Percentiles rank a stretch among this genome's conserved stretches.
Evolutionary conservation across 225 moss, liverwort and hornwort species (phyloP).

Genomic region (Pseudoscleropodium purum): DNA sequence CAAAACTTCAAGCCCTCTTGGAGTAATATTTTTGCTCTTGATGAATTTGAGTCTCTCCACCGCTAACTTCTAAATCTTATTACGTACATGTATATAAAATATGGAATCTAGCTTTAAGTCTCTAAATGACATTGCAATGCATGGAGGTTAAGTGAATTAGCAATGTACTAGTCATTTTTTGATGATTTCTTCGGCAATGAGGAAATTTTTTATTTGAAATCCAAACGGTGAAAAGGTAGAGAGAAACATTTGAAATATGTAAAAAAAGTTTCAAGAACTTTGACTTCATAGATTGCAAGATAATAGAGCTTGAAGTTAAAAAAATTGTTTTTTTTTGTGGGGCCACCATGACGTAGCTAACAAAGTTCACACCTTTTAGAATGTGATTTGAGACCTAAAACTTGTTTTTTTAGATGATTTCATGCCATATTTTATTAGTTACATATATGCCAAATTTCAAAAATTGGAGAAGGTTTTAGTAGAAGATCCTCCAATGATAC

Average conservation of each 20-base stretch:
- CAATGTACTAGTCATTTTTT: background rate
- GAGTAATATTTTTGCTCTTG: background rate
- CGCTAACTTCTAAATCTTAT: background rate
- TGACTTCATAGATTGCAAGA: background rate
- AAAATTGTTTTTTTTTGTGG: no score
- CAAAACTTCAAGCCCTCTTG: background rate
- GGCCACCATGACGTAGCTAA: rapidly evolving
- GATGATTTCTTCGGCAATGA: background rate
- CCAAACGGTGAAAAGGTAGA: background rate
- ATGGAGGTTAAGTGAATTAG: background rate
- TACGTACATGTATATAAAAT: background rate
- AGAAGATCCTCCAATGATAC: no score
- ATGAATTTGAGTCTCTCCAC: background rate
- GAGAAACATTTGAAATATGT: background rate
- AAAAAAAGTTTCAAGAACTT: background rate
- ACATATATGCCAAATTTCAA: background rate
- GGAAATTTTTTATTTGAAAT: background rate
- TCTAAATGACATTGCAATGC: background rate
- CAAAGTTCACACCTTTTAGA: background rate
- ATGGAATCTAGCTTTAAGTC: background rate
- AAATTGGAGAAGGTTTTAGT: rapidly evolving
- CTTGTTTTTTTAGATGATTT: background rate
- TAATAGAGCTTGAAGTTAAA: background rate
- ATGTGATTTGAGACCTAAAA: background rate
- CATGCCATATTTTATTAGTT: background rate